Percentiles rank a stretch among this genome's conserved stretches.
Conservation (phyloP, 2,329 filamentous ascomycete genomes). For the Gyromitra esculenta region DNA sequence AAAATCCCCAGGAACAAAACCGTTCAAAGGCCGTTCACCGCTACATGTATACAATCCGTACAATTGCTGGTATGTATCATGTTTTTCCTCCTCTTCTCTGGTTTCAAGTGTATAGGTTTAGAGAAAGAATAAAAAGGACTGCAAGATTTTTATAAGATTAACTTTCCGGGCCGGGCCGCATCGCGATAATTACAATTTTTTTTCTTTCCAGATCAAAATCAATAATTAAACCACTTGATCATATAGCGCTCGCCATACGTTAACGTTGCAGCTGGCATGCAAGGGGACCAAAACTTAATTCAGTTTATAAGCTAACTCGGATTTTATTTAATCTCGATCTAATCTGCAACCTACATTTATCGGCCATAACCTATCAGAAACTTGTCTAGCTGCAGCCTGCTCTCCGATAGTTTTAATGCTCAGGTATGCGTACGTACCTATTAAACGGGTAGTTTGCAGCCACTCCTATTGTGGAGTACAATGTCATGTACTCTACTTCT, state of each 20-base stretch:
- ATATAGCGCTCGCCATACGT: background rate
- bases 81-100: background rate
- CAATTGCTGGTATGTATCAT: background rate
- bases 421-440: background rate
- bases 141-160: background rate
- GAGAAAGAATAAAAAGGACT: background rate
- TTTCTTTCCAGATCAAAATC: background rate
- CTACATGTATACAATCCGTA: no score
- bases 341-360: background rate
- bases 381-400: constrained; percentile 3
- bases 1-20: constrained; percentile 5
- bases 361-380: constrained; percentile 13
- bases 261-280: background rate
- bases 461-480: background rate
- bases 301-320: constrained; percentile 3
- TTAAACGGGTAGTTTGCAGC: constrained; percentile 20
- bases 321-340: constrained; percentile 8
- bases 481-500: background rate
- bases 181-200: background rate
- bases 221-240: background rate
- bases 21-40: constrained; percentile 5
- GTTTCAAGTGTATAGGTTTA: background rate
- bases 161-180: background rate
- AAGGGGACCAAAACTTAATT: constrained; percentile 12
- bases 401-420: constrained; percentile 3